Base-by-base conservation (phyloP, 768 basidiomycete species). In the Agrocybe pediades region DNA sequence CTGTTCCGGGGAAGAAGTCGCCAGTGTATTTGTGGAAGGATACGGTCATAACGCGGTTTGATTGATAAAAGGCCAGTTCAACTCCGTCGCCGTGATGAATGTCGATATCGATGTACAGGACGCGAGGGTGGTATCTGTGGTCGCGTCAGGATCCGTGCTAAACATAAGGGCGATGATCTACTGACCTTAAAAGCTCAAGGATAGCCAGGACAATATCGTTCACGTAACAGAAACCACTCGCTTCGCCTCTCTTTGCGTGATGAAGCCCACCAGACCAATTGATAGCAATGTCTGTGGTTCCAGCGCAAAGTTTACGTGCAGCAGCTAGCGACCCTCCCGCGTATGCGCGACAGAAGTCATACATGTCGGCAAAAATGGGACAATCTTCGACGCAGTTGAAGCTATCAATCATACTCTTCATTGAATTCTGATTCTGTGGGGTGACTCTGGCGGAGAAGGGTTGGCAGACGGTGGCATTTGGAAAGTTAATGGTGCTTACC, bases 1-100 rank as follows among this genome's bases (percentile, higher is more conserved):
- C 96, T 0, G 96, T 99, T 0, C 95, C 95, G 0, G 96, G 96
- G 70, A 99, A 99, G 78, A 99, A 99, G 64, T 96, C 93, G 51
- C 93, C 95, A 1, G 91, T 95, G 76, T 97, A 99, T 73, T 98
- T 98, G 78, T 99, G 96, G 73, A 99, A 99, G 0, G 96, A 98
- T 13, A 98, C 92, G 0, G 96, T 98, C 84, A 98, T 89, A 58
- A 99, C 96, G n/a, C 96, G 87, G 64, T 99, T 95, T 33, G 93
- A 90, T 61, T 96, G 89, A 71, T 96, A 99, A 71, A 99, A 98
- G 0, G 96, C 97, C 55, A 96, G 89, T 66, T 99, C 94, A 2
- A 99, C 97, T 20, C 96, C 96, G 64, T 99, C 96, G 7, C 96
- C 96, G 62, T 99, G 96, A 69, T 99, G 96, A 51, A 98, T 98